phyloP scores from a whole-genome alignment of 2,329 filamentous ascomycete species.

The Rosellinia necatrix region DNA sequence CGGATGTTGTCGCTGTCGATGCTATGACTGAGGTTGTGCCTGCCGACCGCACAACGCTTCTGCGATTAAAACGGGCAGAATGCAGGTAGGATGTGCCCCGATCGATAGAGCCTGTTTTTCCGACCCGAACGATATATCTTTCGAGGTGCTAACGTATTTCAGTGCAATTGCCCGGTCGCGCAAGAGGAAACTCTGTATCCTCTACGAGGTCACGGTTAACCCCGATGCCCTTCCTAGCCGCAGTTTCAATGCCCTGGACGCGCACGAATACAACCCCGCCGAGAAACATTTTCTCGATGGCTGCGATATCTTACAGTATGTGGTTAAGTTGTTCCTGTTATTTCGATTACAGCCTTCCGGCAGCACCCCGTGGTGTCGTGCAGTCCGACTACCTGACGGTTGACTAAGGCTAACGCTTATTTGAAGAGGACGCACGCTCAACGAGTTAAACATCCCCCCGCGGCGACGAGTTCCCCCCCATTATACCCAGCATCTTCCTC shows the following conservation, averaged over 20 bases:
- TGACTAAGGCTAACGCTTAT: constrained; percentile 31
- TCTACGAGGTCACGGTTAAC: constrained; percentile 80
- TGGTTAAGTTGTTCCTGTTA: constrained; percentile 29
- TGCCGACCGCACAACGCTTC: constrained; percentile 68
- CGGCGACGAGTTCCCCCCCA: constrained; percentile 53
- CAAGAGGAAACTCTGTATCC: constrained; percentile 88
- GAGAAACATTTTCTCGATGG: constrained; percentile 62
- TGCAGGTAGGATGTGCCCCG: constrained; percentile 57
- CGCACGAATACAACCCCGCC: constrained; percentile 54
- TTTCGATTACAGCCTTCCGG: background rate
- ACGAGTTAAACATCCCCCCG: constrained; percentile 58
- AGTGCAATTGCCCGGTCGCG: constrained; percentile 79
- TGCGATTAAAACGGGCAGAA: constrained; percentile 68
- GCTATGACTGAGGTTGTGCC: constrained; percentile 73
- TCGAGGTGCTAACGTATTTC: constrained; percentile 49
- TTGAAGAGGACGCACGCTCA: constrained; percentile 53
- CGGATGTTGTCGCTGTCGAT: constrained; percentile 71
- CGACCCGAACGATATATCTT: constrained; percentile 53
- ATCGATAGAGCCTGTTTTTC: constrained; percentile 54
- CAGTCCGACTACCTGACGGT: background rate
- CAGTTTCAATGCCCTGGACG: constrained; percentile 61
- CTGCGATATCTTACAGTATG: constrained; percentile 65
- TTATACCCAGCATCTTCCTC: constrained; percentile 32
- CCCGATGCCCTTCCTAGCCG: constrained; percentile 63
- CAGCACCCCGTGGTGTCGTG: constrained; percentile 20